These are phyloP conservation scores for Lachancea dasiensis DNA, from an alignment of 805 yeast species.

Conservation along the genomic window DNA sequence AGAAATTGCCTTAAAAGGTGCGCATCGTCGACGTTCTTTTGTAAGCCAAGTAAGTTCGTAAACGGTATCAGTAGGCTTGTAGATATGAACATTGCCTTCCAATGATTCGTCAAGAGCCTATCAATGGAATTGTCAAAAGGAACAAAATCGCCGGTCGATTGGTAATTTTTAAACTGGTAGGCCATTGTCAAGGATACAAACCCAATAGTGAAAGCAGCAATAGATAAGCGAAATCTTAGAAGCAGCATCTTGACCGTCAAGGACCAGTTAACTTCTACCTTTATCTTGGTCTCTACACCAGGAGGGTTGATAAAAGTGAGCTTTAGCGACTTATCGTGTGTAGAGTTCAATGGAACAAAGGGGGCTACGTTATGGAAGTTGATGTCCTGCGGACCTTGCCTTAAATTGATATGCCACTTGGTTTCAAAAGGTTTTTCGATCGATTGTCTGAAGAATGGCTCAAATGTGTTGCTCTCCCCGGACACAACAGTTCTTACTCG, in stretches of 20 bases:
- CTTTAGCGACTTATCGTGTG: slow-evolving; percentile 18
- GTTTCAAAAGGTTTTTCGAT: slow-evolving; percentile 61
- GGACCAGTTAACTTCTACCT: slow-evolving; percentile 21
- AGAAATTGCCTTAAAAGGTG: slow-evolving; percentile 42
- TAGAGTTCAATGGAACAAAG: slow-evolving; percentile 43
- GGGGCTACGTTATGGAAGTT: slow-evolving; percentile 64
- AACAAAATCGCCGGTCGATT: slow-evolving; percentile 35
- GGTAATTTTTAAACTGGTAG: slow-evolving; percentile 48
- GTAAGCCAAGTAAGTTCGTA: slow-evolving; percentile 32
- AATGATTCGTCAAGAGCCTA: slow-evolving; percentile 30
- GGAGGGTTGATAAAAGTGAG: slow-evolving; percentile 23
- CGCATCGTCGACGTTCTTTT: slow-evolving; percentile 47
- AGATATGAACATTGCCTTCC: slow-evolving; percentile 22
- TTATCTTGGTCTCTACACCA: slow-evolving; percentile 12
- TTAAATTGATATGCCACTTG: slow-evolving; percentile 65
- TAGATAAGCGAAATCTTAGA: slow-evolving; percentile 68
- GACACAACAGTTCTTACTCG: slow-evolving; percentile 13
- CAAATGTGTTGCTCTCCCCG: slow-evolving; percentile 32
- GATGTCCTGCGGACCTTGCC: slow-evolving; percentile 36
- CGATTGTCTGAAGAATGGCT: slow-evolving; percentile 66
- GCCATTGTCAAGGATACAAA: slow-evolving; percentile 46
- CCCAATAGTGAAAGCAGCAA: slow-evolving; percentile 64
- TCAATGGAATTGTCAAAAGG: slow-evolving; percentile 43
- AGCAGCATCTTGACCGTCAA: slow-evolving; percentile 61
- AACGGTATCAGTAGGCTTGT: slow-evolving; percentile 30